Percentiles rank a stretch among this genome's conserved stretches.
Evolutionary conservation across 2,329 filamentous ascomycete genomes (phyloP).

Genomic region (Fusarium tjaetaba): DNA sequence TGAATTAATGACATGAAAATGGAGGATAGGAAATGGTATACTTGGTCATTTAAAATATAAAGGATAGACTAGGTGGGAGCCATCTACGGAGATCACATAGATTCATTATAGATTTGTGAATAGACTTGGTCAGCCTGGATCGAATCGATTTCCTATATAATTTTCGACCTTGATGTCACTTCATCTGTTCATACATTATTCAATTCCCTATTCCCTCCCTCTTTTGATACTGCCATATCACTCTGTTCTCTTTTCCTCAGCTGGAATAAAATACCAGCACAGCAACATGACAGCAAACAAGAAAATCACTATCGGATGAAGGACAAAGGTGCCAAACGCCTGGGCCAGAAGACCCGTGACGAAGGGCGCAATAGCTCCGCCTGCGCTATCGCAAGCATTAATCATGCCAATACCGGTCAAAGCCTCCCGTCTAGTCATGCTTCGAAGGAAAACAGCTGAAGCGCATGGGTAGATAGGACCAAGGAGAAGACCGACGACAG

Average conservation of each 20-base stretch:
- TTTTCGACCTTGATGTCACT: background rate
- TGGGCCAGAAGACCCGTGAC: slow-evolving; percentile 72
- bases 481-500: slow-evolving; percentile 77
- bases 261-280: slow-evolving; percentile 71
- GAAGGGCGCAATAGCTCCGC: slow-evolving; percentile 74
- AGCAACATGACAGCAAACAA: slow-evolving; percentile 72
- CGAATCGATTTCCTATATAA: background rate
- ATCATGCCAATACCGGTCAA: slow-evolving; percentile 74
- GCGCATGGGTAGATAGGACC: slow-evolving; percentile 84
- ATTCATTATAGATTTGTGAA: slow-evolving; percentile 23
- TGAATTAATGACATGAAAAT: slow-evolving; percentile 4
- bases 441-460: slow-evolving; percentile 69
- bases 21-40: background rate
- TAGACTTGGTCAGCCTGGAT: slow-evolving; percentile 6
- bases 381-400: slow-evolving; percentile 74
- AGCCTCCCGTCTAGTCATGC: slow-evolving; percentile 68
- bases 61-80: slow-evolving; percentile 24
- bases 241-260: slow-evolving; percentile 67
- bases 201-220: background rate
- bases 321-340: slow-evolving; percentile 68
- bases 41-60: slow-evolving; percentile 13
- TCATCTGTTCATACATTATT: background rate
- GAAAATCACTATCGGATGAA: slow-evolving; percentile 73
- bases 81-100: slow-evolving; percentile 22
- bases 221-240: background rate